Percentiles rank a stretch among this genome's conserved stretches.
Evolutionary conservation across 2,329 filamentous ascomycete species (phyloP).

Genomic region (Aspergillus costaricaensis): DNA sequence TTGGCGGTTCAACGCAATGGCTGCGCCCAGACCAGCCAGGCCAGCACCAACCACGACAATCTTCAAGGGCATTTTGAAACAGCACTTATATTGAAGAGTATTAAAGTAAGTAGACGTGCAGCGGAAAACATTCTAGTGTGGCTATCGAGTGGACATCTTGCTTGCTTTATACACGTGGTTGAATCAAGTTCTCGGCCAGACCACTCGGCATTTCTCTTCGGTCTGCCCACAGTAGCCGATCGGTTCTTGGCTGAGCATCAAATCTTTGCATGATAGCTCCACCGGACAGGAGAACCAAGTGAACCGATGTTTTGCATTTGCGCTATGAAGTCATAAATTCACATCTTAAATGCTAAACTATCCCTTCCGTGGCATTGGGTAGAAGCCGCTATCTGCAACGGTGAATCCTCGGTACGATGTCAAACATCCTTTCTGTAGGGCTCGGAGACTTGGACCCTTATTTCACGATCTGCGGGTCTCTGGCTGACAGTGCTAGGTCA

Average conservation of each 20-base stretch:
- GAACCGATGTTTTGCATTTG: neutral
- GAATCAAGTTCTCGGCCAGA: neutral
- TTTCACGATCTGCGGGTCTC: no score
- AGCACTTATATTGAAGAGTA: neutral
- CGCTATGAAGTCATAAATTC: neutral
- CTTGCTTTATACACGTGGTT: neutral
- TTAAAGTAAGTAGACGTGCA: neutral
- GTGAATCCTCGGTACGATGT: no score
- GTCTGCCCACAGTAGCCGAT: neutral
- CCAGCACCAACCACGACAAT: slow-evolving; percentile 15
- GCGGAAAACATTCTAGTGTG: no score
- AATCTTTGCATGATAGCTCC: neutral
- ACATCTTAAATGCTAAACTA: no score
- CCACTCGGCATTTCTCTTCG: neutral
- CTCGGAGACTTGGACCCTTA: no score
- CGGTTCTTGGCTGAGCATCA: neutral
- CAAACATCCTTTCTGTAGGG: no score
- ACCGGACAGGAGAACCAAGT: neutral
- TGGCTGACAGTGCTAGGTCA: no score
- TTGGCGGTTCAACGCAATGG: slow-evolving; percentile 8
- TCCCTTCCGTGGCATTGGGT: no score
- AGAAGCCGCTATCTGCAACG: no score
- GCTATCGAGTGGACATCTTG: neutral
- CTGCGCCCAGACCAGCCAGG: slow-evolving; percentile 13
- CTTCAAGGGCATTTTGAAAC: slow-evolving; percentile 7